Base-by-base conservation (phyloP, 2,329 filamentous ascomycete genomes). In the Decorospora gaudefroyi region DNA sequence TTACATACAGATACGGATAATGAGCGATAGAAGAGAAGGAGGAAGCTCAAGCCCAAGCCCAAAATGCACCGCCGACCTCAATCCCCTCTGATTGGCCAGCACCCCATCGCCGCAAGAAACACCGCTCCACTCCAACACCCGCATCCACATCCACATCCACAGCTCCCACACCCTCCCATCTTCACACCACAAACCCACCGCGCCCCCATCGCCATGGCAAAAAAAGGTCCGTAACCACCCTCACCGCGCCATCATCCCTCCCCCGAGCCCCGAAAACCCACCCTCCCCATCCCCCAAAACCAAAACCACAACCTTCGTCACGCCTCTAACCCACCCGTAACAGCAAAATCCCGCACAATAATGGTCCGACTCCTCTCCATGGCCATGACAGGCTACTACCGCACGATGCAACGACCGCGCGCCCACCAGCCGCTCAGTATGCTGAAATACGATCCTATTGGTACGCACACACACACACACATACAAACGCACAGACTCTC, bases 331-430 rank as follows among this genome's bases (percentile, higher is more conserved):
- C 22, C 34, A 17, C 15, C n/a, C 17, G 7, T 21, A 12, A 38
- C 70, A 95, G 90, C 79, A 50, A 97, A 97, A 79, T 88, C 91
- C 68, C 90, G 95, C 71, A 86, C 92, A 58, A 86, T 99, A 70
- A 83, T 88, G 69, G 92, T 96, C 72, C 91, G 93, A 70, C 86
- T 99, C 59, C 79, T 99, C 71, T 96, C 90, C 54, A 99, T 99
- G 93, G 93, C 93, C 70, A 86, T 96, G 86, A 99, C 93, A 17
- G 93, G 93, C 66, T 99, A 90, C 81, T 99, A 92, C 80, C 91
- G 92, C 73, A 95, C 90, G 40, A 84, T 95, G 72, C 80, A 86
- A 60, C 85, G 95, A 46, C 91, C 90, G 9, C 86, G 93, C 59
- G 81, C 82, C 19, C 80, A 90, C 52, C 79, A 86, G 30, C 91